Evolutionary conservation across 2,329 filamentous ascomycete genomes (phyloP), one percentile per base, ranked within the genome.

Genomic region (Lachnellula suecica): DNA sequence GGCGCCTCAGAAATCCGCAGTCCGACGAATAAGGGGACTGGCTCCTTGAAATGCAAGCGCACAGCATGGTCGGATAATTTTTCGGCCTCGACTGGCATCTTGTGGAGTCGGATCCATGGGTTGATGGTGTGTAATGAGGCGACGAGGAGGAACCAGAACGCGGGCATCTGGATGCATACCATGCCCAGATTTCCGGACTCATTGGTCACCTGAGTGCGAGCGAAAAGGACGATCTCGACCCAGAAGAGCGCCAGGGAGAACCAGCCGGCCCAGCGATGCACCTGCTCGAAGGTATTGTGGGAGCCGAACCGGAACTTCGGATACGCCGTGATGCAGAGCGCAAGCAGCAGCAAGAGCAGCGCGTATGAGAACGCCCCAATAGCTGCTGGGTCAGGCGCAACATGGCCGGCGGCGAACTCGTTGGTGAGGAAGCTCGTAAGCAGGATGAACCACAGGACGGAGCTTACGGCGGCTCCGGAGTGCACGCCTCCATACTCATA

Each of bases 101-200:
- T 79, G 34, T 81, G 76, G 27, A 86, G 74, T 31, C 77, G 72
- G 2, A 82, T 62, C 82, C 83, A 87, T 1, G 84, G 82, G 45
- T 79, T 75, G 27, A 82, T 66, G 37, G 84, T 71, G 52, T 79
- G 73, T 31, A 72, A 44, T 8, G 81, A 82, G 24, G 78, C 77
- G 46, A 76, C 55, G 27, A 78, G 53, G n/a, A 85, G 71, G 59
- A 78, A 75, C 79, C 80, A 86, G 69, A 85, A 81, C 1, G 74
- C 69, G 0, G 81, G 80, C 3, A 59, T 51, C 23, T 53, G 50
- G 9, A 58, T 31, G 4, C 60, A 34, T 11, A 52, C 49, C 3
- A 45, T 37, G n/a, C 55, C 48, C 4, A 49, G 48, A 19, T 45
- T 6, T 8, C 15, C 29, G 29, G 8, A 8, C 8, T 15, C 29